These are phyloP conservation scores for Syncephalastrum monosporum DNA, from an alignment of 371 early-diverging fungal species.

Conservation along the genomic window DNA sequence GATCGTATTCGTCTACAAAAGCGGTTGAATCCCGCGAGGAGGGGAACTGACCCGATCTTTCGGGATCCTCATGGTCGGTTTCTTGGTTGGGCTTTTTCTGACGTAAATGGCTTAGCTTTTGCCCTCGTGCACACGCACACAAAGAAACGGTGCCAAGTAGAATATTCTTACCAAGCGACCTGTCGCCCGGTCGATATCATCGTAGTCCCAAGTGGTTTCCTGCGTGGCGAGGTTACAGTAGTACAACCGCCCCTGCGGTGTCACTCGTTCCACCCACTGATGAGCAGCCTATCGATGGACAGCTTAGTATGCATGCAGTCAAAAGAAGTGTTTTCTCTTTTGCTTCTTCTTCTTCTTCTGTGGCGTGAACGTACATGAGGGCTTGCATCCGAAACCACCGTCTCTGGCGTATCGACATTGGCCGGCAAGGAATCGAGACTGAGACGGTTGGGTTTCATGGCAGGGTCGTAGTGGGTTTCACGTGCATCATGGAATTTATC, in stretches of 20 bases:
- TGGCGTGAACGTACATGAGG: neutral
- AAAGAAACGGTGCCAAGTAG: too few species aligned
- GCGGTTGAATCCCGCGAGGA: too few species aligned
- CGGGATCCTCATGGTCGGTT: constrained; percentile 8
- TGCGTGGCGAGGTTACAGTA: constrained; percentile 82
- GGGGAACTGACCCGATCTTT: too few species aligned
- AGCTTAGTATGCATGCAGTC: constrained; percentile 1
- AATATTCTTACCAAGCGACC: constrained; percentile 31
- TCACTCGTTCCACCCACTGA: constrained; percentile 59
- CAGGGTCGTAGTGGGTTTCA: constrained; percentile 1
- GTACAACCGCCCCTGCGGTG: constrained; percentile 68
- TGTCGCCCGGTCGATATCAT: constrained; percentile 41
- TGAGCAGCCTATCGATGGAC: neutral
- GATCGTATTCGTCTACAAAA: neutral
- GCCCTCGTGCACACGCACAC: too few species aligned
- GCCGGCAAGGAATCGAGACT: constrained; percentile 15
- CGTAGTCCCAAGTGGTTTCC: constrained; percentile 68
- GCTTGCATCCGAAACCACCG: constrained; percentile 5
- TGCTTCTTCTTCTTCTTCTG: too few species aligned
- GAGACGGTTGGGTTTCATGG: constrained; percentile 5
- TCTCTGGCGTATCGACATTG: constrained; percentile 12
- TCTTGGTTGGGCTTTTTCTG: neutral
- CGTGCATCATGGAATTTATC: constrained; percentile 3
- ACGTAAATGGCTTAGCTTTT: too few species aligned
- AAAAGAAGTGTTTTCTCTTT: neutral